Percentiles rank a stretch among this genome's conserved stretches.
phyloP scores from a whole-genome alignment of 805 yeast species.

The Ogataea wickerhamii region DNA sequence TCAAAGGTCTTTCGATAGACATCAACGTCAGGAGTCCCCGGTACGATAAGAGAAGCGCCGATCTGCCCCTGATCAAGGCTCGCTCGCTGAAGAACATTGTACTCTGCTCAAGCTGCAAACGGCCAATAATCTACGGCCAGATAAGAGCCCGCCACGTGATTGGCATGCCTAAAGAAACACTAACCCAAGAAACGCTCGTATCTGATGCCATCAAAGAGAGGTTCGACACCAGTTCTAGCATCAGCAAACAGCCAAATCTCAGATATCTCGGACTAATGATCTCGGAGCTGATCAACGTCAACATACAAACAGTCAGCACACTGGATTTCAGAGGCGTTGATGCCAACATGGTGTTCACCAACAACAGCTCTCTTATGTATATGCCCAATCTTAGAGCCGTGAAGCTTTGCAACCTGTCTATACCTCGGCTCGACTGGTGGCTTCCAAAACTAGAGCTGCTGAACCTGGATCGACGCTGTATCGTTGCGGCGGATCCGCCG shows the following conservation, averaged over 20 bases:
- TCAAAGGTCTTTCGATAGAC: constrained; percentile 18
- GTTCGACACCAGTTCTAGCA: constrained; percentile 9
- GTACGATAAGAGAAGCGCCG: constrained; percentile 7
- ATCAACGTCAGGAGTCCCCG: constrained; percentile 11
- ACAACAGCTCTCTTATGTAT: constrained; percentile 2
- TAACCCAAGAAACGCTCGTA: constrained; percentile 11
- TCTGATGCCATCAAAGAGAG: constrained; percentile 12
- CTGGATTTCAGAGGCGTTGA: constrained; percentile 24
- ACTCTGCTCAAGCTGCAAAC: constrained; percentile 9
- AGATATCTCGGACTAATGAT: constrained; percentile 15
- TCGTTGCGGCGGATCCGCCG: constrained; percentile 6
- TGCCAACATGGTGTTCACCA: constrained; percentile 17
- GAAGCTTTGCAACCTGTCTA: constrained; percentile 20
- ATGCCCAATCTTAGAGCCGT: constrained; percentile 13
- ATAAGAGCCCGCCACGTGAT: constrained; percentile 15
- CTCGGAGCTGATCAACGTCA: constrained; percentile 13
- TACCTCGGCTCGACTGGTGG: constrained; percentile 26
- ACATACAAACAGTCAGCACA: constrained; percentile 13
- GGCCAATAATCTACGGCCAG: constrained; percentile 16
- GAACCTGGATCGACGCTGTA: constrained; percentile 13
- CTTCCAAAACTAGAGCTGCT: constrained; percentile 17
- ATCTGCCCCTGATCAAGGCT: constrained; percentile 5
- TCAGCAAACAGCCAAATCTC: constrained; percentile 15
- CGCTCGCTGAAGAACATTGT: constrained; percentile 10
- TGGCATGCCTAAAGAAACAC: constrained; percentile 11